Conservation (phyloP, 75 land plant species). For the Selaginella tamariscina region DNA sequence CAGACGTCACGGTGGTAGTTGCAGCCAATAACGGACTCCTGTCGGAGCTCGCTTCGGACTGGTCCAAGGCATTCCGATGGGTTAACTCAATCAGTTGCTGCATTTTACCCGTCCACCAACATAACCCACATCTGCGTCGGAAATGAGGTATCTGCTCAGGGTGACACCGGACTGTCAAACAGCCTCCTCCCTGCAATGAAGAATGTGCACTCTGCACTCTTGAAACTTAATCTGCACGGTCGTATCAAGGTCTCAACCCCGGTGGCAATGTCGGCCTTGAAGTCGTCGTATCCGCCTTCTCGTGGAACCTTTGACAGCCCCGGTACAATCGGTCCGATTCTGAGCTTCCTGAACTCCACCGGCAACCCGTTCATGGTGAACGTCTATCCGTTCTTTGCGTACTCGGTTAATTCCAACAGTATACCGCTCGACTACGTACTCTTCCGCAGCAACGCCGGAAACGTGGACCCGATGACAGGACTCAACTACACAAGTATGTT, state of each 20-base stretch:
- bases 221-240: conserved; percentile 9
- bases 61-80: not conserved
- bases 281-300: conserved; percentile 57
- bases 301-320: conserved; percentile 27
- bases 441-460: conserved; percentile 40
- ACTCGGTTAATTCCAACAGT: conserved; percentile 30
- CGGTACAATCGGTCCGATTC: conserved; percentile 21
- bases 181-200: conserved; percentile 28
- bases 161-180: not conserved
- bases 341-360: conserved; percentile 40
- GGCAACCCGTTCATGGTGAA: conserved; percentile 52
- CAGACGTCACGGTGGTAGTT: conserved; percentile 37
- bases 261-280: conserved; percentile 22
- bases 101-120: conserved; percentile 26
- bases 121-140: conserved; percentile 40
- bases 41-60: not conserved
- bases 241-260: conserved; percentile 29
- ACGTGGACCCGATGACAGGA: conserved; percentile 40
- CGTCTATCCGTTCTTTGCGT: conserved; percentile 73
- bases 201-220: conserved; percentile 19
- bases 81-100: not conserved
- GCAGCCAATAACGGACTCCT: conserved; percentile 36
- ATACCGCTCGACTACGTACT: conserved; percentile 70
- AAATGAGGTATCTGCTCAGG: conserved; percentile 29
- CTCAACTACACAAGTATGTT: conserved; percentile 55